Evolutionary conservation across 2,329 filamentous ascomycete genomes (phyloP), one percentile per base, ranked within the genome.

Genomic region (Colletotrichum viniferum): DNA sequence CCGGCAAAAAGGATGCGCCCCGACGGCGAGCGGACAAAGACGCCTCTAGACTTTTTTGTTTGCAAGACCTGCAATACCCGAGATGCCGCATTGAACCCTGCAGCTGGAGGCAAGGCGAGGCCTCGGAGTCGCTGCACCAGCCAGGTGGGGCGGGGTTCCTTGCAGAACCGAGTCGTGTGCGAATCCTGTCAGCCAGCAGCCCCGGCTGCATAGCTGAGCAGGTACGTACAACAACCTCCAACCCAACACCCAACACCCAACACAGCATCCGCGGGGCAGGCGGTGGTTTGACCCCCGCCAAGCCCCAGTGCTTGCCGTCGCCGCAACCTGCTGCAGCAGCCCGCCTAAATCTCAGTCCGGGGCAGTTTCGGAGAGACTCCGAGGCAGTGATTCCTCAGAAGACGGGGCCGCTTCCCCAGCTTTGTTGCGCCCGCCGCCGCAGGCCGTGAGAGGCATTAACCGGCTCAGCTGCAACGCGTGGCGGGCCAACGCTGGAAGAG

Each of bases 221-320:
- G 73, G 63, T 75, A 75, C 73, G 73, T 75, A 73, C 63, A 48
- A 4, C 60, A 28, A 66, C 52, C 58, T 34, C 34, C 68, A 65
- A 30, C 30, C 43, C 43, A 48, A 38, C 18, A 38, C 30, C 43
- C 43, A 48, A 38, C 18, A 38, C 32, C 32, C 52, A 75, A 14
- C 16, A 26, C 26, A 34, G 13, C 30, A 69, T n/a, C 28, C 36
- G 63, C 73, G 73, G 73, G 58, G 64, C 60, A 69, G 38, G 26
- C 58, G 63, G 34, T 73, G 73, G 38, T 76, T 76, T 61, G 73
- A 55, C 69, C 73, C 66, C 63, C 73, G 67, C 73, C 75, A 72
- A 74, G 72, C 75, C 63, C 65, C 63, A 72, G 61, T 72, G 68
- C 73, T 64, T 68, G 16, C 64, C 69, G 63, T 28, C 58, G 55